Conservation (phyloP, 352 stramenopile genomes). For the Phytophthora pisi region DNA sequence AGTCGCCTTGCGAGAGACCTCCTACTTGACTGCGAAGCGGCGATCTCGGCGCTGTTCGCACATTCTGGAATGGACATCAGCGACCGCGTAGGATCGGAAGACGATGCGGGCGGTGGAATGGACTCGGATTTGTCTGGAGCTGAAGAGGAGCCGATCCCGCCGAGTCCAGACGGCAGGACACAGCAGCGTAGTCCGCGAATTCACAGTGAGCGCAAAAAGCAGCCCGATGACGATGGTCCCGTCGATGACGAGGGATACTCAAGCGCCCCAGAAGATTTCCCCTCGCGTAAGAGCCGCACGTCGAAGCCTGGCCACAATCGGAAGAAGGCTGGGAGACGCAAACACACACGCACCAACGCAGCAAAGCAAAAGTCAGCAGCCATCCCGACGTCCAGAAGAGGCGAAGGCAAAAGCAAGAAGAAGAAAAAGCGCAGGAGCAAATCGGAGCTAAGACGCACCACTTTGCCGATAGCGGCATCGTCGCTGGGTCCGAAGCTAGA, state of each 20-base stretch:
- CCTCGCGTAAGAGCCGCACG: conserved; percentile 13
- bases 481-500: conserved; percentile 12
- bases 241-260: conserved; percentile 33
- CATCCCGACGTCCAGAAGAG: conserved; percentile 18
- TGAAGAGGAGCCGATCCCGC: conserved; percentile 69
- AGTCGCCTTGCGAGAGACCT: conserved; percentile 37
- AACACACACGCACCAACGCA: conserved; percentile 11
- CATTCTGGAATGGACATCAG: conserved; percentile 29
- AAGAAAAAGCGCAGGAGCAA: conserved; percentile 30
- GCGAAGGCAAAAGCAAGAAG: conserved; percentile 33
- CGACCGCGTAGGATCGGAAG: conserved; percentile 20
- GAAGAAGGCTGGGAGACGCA: conserved; percentile 30
- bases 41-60: conserved; percentile 61
- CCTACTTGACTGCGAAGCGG: conserved; percentile 65
- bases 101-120: conserved; percentile 15
- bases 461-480: conserved; percentile 1
- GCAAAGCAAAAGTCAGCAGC: conserved; percentile 27
- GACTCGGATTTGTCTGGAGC: conserved; percentile 74
- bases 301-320: background rate
- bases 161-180: conserved; percentile 23
- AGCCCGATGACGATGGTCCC: background rate
- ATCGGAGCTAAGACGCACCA: conserved; percentile 12
- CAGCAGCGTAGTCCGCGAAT: conserved; percentile 3
- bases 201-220: conserved; percentile 4
- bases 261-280: conserved; percentile 41